These are phyloP conservation scores for Crepidotus variabilis DNA, from an alignment of 768 basidiomycete species.

Conservation along the genomic window DNA sequence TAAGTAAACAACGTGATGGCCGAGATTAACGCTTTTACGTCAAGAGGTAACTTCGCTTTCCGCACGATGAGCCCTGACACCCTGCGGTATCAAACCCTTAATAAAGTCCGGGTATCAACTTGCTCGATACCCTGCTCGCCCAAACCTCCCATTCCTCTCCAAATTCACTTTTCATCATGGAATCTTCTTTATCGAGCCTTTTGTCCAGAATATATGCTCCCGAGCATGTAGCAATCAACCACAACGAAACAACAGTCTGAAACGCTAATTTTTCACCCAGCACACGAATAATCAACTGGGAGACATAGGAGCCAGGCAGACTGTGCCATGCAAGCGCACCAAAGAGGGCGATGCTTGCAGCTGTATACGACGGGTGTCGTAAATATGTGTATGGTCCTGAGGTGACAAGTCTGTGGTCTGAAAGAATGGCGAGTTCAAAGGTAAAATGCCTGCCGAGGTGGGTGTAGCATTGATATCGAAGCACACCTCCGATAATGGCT, in stretches of 20 bases:
- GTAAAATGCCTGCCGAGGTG: constrained; percentile 2
- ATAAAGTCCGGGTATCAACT: background rate
- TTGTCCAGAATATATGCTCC: background rate
- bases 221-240: background rate
- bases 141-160: constrained; percentile 1
- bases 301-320: background rate
- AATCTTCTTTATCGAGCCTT: background rate
- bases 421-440: constrained; percentile 3
- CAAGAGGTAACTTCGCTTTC: too few species aligned
- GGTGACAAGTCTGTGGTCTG: background rate
- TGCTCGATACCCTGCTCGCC: background rate
- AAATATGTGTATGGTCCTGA: background rate
- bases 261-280: background rate
- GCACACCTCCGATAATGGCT: background rate
- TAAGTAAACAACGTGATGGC: too few species aligned
- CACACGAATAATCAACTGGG: background rate
- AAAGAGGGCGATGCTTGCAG: background rate
- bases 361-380: constrained; percentile 2
- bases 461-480: background rate
- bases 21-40: too few species aligned
- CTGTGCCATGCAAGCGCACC: constrained; percentile 1
- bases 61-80: background rate
- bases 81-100: background rate
- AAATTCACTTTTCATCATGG: background rate
- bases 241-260: background rate